Percentiles rank a stretch among this genome's conserved stretches.
phyloP scores from a whole-genome alignment of 2,329 filamentous ascomycete species.

The Alternaria arbusti region DNA sequence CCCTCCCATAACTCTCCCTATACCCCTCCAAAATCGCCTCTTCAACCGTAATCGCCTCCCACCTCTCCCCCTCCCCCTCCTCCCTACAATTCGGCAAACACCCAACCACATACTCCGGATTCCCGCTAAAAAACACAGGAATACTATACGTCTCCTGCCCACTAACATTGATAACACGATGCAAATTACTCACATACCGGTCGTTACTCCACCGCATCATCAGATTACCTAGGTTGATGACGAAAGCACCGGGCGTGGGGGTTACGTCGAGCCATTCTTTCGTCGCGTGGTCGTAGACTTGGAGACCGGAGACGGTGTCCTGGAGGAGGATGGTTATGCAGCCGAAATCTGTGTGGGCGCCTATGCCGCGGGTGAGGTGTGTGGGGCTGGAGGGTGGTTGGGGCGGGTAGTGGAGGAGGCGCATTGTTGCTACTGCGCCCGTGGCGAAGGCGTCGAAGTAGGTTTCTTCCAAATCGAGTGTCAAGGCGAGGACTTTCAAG shows the following conservation, averaged over 20 bases:
- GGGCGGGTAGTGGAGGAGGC: constrained; percentile 53
- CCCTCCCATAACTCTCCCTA: constrained; percentile 52
- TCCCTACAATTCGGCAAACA: constrained; percentile 52
- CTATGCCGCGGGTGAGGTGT: constrained; percentile 49
- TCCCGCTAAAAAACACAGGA: constrained; percentile 54
- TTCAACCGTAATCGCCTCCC: constrained; percentile 52
- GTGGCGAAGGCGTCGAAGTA: constrained; percentile 49
- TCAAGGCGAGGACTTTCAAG: constrained; percentile 50
- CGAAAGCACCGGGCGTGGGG: constrained; percentile 76
- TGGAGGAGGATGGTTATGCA: constrained; percentile 52
- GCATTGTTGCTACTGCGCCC: constrained; percentile 51
- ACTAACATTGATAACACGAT: constrained; percentile 53
- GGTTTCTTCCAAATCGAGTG: constrained; percentile 46
- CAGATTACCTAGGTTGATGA: constrained; percentile 76
- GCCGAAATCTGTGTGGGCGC: constrained; percentile 55
- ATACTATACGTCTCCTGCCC: constrained; percentile 50
- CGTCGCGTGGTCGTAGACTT: constrained; percentile 74
- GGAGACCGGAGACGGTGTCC: constrained; percentile 64
- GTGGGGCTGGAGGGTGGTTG: constrained; percentile 48
- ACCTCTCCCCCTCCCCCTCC: constrained; percentile 47
- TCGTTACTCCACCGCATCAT: constrained; percentile 54
- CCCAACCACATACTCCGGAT: constrained; percentile 52
- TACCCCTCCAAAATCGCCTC: constrained; percentile 52
- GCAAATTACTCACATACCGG: constrained; percentile 51
- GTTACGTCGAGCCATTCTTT: constrained; percentile 82